Evolutionary conservation across 495 filamentous ascomycete genomes (phyloP).

Genomic region (Aspergillus kassunensis): DNA sequence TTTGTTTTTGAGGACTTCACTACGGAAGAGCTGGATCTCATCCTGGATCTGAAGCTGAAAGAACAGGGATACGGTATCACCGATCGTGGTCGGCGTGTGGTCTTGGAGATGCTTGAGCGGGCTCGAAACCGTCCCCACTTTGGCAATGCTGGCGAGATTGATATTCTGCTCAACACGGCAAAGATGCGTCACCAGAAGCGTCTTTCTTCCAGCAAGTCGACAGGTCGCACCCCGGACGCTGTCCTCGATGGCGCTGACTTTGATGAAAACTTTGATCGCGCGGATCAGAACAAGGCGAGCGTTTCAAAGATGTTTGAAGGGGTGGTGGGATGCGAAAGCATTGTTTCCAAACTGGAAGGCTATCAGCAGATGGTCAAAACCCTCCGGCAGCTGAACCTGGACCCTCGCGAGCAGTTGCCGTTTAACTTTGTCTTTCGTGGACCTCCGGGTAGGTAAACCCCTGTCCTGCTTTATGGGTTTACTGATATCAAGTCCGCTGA

Average conservation of each 20-base stretch:
- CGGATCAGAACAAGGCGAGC: not conserved
- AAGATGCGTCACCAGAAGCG: not conserved
- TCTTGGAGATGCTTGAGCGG: not conserved
- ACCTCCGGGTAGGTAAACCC: conserved; percentile 3
- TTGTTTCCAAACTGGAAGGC: conserved; percentile 12
- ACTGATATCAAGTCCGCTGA: too few species aligned
- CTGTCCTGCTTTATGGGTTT: too few species aligned
- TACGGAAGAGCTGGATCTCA: too few species aligned
- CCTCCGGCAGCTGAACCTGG: conserved; percentile 10
- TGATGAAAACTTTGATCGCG: not conserved
- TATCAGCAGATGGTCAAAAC: conserved; percentile 19
- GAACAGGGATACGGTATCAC: too few species aligned
- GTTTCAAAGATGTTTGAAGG: not conserved
- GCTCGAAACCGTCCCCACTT: not conserved
- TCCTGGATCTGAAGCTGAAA: too few species aligned
- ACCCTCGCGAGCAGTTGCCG: conserved; percentile 9
- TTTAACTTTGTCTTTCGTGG: conserved; percentile 20
- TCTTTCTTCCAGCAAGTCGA: too few species aligned
- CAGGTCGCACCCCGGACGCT: too few species aligned
- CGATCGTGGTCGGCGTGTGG: too few species aligned
- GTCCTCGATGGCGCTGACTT: not conserved
- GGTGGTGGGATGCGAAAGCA: conserved; percentile 9
- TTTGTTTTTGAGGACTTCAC: too few species aligned
- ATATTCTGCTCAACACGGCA: not conserved
- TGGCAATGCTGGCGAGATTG: not conserved